Percentiles rank a stretch among this genome's conserved stretches.
Conservation (phyloP, 352 stramenopile genomes). For the Phytophthora brassicae region DNA sequence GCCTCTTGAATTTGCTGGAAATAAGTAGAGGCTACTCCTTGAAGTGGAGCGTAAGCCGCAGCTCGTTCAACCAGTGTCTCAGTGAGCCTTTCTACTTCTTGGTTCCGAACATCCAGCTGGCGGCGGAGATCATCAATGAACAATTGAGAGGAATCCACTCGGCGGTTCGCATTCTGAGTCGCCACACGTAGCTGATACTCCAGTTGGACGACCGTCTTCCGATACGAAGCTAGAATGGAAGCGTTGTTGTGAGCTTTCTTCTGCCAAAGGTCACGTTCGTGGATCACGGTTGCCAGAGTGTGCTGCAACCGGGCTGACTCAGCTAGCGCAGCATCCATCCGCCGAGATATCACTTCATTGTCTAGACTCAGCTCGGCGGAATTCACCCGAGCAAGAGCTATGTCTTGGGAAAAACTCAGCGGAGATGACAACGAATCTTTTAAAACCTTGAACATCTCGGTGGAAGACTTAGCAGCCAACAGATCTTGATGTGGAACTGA, state of each 20-base stretch:
- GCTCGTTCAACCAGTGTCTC: neutral
- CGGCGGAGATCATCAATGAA: neutral
- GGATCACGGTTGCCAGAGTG: neutral
- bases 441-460: too few relatives aligned
- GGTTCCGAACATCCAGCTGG: neutral
- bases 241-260: neutral
- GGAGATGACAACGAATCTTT: too few relatives aligned
- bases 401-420: too few relatives aligned
- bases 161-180: neutral
- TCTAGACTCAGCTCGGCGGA: too few relatives aligned
- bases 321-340: neutral
- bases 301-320: neutral
- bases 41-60: neutral
- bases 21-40: neutral
- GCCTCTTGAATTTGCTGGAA: neutral
- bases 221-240: neutral
- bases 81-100: neutral
- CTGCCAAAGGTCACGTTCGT: neutral
- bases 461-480: too few relatives aligned
- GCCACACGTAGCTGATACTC: neutral
- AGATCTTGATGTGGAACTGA: too few relatives aligned
- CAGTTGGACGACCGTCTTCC: neutral
- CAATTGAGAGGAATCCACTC: neutral
- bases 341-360: too few relatives aligned
- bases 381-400: too few relatives aligned